These are phyloP conservation scores for Metschnikowia lachancei DNA, from an alignment of 805 yeast genomes.

Conservation along the genomic window DNA sequence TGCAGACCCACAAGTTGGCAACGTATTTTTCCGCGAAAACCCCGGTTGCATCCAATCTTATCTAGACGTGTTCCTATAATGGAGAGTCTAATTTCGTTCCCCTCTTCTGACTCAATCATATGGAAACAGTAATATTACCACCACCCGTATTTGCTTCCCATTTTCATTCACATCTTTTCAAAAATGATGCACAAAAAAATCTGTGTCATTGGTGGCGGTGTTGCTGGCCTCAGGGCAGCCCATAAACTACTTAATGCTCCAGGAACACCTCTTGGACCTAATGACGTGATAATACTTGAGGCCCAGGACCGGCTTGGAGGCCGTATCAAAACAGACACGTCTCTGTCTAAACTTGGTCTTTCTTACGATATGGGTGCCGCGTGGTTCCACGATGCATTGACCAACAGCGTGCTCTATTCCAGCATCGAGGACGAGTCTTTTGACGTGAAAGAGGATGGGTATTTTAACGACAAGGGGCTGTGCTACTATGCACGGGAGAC, in stretches of 20 bases:
- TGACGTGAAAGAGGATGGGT: conserved; percentile 28
- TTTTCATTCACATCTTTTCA: no score
- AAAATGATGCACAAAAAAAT: conserved; percentile 8
- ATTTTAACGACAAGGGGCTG: conserved; percentile 48
- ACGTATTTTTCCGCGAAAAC: no score
- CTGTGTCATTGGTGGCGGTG: conserved; percentile 26
- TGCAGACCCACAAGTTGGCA: no score
- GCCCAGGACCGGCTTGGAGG: conserved; percentile 28
- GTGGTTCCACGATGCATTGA: conserved; percentile 84
- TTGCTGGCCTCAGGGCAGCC: conserved; percentile 27
- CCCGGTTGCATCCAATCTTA: no score
- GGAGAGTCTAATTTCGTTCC: no score
- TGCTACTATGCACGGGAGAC: conserved; percentile 26
- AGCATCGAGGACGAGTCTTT: conserved; percentile 29
- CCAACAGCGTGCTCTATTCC: conserved; percentile 60
- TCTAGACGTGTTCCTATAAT: no score
- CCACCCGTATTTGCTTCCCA: no score
- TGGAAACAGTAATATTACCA: no score
- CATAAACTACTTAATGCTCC: conserved; percentile 24
- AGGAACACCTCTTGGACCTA: conserved; percentile 14
- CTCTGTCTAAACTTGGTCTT: conserved; percentile 19
- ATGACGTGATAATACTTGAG: conserved; percentile 23
- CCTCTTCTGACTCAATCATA: no score
- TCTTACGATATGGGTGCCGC: conserved; percentile 75
- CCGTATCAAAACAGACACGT: conserved; percentile 20